Percentiles rank a stretch among this genome's conserved stretches.
phyloP scores from a whole-genome alignment of 2,329 filamentous ascomycete genomes.

The Xylariomycetidae sp. region DNA sequence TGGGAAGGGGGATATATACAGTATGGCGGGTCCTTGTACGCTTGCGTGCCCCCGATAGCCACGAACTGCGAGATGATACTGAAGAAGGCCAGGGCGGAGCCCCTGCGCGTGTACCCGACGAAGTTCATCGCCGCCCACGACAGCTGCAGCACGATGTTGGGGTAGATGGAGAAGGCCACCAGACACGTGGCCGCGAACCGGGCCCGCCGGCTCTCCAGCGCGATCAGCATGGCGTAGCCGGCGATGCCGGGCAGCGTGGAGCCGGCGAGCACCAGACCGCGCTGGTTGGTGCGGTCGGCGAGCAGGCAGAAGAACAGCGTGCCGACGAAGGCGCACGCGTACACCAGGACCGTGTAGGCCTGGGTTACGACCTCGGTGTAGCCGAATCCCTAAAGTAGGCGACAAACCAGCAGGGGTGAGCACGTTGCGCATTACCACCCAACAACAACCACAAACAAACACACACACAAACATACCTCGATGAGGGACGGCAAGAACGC shows the following conservation, averaged over 20 bases:
- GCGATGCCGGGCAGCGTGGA: conserved; percentile 10
- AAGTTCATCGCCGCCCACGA: conserved; percentile 21
- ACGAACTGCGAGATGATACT: conserved; percentile 16
- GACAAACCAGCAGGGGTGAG: no score
- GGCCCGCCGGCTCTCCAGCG: conserved; percentile 10
- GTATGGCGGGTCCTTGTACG: conserved; percentile 17
- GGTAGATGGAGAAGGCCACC: conserved; percentile 15
- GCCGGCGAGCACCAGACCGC: conserved; percentile 10
- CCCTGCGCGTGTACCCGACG: conserved; percentile 20
- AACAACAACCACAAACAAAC: background rate
- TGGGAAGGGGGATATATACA: conserved; percentile 7
- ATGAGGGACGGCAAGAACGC: conserved; percentile 17
- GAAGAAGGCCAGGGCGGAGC: conserved; percentile 15
- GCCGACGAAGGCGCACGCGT: conserved; percentile 17
- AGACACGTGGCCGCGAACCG: conserved; percentile 18
- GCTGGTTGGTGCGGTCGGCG: conserved; percentile 16
- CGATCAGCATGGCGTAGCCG: conserved; percentile 17
- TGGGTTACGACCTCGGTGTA: conserved; percentile 15
- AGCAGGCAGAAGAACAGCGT: conserved; percentile 15
- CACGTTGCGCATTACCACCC: no score
- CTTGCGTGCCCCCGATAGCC: conserved; percentile 18
- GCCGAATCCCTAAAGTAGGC: conserved; percentile 16
- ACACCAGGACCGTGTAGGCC: conserved; percentile 20
- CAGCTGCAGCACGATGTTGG: conserved; percentile 15
- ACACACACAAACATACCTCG: conserved; percentile 2